Evolutionary conservation across 2,329 filamentous ascomycete genomes (phyloP).

Genomic region (Fusarium anguioides): DNA sequence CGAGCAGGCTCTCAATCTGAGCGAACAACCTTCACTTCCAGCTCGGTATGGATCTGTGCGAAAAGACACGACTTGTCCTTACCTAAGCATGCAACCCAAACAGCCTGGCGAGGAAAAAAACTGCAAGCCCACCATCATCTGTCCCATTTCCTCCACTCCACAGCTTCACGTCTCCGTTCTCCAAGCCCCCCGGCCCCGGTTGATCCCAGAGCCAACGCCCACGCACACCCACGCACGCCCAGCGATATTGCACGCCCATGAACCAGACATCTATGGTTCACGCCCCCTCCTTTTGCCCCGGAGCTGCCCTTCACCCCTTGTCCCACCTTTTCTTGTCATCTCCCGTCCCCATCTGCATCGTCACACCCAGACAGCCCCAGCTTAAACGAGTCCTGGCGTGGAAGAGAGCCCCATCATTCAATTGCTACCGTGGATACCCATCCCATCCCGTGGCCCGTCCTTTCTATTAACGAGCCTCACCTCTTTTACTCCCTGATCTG

Average conservation of each 20-base stretch:
- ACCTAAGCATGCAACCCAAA: not conserved
- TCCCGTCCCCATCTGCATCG: constrained; percentile 37
- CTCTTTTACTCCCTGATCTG: constrained; percentile 5
- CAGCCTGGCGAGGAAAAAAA: constrained; percentile 19
- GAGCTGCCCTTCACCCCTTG: constrained; percentile 23
- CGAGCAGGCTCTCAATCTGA: not conserved
- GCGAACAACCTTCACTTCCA: not conserved
- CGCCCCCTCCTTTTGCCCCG: constrained; percentile 21
- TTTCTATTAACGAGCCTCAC: constrained; percentile 33
- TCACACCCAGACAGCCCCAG: constrained; percentile 27
- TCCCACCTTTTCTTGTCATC: constrained; percentile 41
- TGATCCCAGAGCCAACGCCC: constrained; percentile 15
- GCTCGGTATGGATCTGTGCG: not conserved
- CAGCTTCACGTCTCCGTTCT: constrained; percentile 31
- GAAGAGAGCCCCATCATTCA: constrained; percentile 13
- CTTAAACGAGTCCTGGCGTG: constrained; percentile 15
- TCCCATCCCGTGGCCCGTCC: constrained; percentile 8
- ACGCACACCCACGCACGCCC: not conserved
- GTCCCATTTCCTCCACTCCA: constrained; percentile 31
- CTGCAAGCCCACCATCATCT: constrained; percentile 32
- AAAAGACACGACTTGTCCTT: not conserved
- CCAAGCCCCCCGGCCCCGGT: constrained; percentile 15
- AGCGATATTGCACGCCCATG: not conserved
- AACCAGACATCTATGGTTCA: not conserved
- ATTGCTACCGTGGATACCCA: constrained; percentile 25